These are phyloP conservation scores for Glycine tomentella DNA, from an alignment of 306 rosid species.

Conservation along the genomic window DNA sequence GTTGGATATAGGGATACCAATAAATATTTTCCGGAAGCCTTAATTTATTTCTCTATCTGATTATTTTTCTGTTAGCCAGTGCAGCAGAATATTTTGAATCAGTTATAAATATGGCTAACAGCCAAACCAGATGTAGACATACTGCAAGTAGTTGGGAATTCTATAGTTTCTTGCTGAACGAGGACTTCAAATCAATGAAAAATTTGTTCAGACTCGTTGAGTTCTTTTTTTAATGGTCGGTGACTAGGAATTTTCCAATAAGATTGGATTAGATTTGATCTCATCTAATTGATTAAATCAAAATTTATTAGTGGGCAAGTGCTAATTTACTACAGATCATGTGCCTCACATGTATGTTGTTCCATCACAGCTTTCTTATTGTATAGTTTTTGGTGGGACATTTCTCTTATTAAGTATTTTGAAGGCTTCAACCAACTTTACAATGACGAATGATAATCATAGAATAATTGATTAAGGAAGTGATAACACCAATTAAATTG, in stretches of 20 bases:
- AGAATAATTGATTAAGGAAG: slow-evolving; percentile 10
- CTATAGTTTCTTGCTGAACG: slow-evolving; percentile 30
- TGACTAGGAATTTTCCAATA: slow-evolving; percentile 43
- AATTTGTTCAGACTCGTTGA: neutral
- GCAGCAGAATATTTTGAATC: slow-evolving; percentile 10
- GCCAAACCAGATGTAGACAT: slow-evolving; percentile 46
- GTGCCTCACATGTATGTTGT: slow-evolving; percentile 50
- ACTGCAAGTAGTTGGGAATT: slow-evolving; percentile 37
- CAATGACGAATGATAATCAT: slow-evolving; percentile 10
- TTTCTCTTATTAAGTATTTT: neutral
- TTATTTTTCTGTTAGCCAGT: slow-evolving; percentile 1
- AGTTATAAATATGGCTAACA: slow-evolving; percentile 20
- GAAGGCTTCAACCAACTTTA: slow-evolving; percentile 27
- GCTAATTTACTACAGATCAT: slow-evolving; percentile 42
- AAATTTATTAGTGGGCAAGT: slow-evolving; percentile 6
- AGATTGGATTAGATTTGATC: slow-evolving; percentile 49
- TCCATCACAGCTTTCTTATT: slow-evolving; percentile 36
- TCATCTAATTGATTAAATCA: slow-evolving; percentile 42
- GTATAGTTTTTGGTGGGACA: slow-evolving; percentile 5
- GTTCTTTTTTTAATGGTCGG: slow-evolving; percentile 43
- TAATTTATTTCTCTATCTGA: neutral
- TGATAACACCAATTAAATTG: neutral
- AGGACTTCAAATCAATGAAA: slow-evolving; percentile 31
- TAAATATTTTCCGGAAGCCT: too few relatives aligned
- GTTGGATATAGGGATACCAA: slow-evolving; percentile 33